Conservation (phyloP, 2,329 filamentous ascomycete genomes). For the Curvularia spicifera region DNA sequence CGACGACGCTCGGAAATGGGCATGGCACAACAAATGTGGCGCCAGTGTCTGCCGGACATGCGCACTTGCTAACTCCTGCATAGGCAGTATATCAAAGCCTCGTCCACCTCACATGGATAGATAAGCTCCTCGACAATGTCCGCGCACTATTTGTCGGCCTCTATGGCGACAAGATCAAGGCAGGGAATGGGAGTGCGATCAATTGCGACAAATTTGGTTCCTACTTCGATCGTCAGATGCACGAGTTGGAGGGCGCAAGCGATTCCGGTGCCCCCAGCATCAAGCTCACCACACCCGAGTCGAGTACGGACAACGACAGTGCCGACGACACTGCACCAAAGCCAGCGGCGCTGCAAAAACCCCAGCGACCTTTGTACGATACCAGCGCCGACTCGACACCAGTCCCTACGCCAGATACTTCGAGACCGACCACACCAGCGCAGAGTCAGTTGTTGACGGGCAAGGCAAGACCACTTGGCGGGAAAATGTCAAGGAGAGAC, state of each 20-base stretch:
- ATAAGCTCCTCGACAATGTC: constrained; percentile 94
- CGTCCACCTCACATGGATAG: constrained; percentile 94
- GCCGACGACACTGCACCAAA: constrained; percentile 60
- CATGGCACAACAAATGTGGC: background rate
- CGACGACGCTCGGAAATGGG: background rate
- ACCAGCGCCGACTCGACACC: constrained; percentile 73
- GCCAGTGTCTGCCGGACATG: background rate
- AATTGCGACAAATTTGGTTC: constrained; percentile 80
- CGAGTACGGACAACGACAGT: constrained; percentile 57
- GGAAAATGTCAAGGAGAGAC: constrained; percentile 80
- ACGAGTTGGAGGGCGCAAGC: constrained; percentile 73
- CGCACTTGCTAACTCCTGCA: constrained; percentile 1
- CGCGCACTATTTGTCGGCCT: constrained; percentile 89
- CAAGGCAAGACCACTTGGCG: constrained; percentile 72
- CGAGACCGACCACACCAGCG: constrained; percentile 78
- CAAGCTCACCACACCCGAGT: constrained; percentile 57
- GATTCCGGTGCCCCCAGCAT: constrained; percentile 44
- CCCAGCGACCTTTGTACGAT: constrained; percentile 45
- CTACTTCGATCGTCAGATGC: constrained; percentile 93
- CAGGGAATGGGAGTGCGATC: constrained; percentile 76
- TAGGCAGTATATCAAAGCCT: constrained; percentile 97
- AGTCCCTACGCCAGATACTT: constrained; percentile 73
- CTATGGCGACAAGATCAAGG: constrained; percentile 86
- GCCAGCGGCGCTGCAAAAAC: constrained; percentile 59
- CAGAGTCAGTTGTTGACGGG: constrained; percentile 71